A percentile compares a stretch with the other conserved stretches of the same genome.
Evolutionary conservation across 73 alveolate species (phyloP).

Genomic region (Paramecium pentaurelia): DNA sequence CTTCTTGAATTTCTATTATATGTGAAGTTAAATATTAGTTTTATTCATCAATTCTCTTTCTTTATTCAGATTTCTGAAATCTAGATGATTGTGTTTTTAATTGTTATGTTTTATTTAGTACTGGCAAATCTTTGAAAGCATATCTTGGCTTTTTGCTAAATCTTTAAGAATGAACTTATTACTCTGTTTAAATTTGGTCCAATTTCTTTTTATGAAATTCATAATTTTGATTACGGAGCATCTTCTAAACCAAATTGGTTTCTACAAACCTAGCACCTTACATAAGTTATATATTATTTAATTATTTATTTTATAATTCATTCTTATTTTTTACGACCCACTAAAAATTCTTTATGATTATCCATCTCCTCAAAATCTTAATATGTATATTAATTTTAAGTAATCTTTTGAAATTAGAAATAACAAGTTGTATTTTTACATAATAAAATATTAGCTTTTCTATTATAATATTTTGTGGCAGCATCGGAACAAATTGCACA

Average conservation of each 20-base stretch:
- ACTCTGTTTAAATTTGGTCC: neutral
- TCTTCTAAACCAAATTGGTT: slow-evolving; percentile 20
- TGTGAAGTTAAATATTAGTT: neutral
- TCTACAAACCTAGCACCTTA: slow-evolving; percentile 35
- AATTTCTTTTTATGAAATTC: slow-evolving; percentile 19
- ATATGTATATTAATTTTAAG: neutral
- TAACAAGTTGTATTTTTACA: neutral
- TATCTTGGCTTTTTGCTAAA: neutral
- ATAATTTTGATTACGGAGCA: neutral
- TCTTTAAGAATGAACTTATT: neutral
- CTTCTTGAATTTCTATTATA: slow-evolving; percentile 3
- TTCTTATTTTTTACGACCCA: neutral
- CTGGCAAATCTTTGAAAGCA: slow-evolving; percentile 41
- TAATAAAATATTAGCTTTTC: neutral
- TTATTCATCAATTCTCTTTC: slow-evolving; percentile 29
- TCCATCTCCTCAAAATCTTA: neutral
- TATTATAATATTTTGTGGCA: neutral
- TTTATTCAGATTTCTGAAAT: slow-evolving; percentile 13
- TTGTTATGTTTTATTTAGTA: slow-evolving; percentile 5
- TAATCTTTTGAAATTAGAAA: neutral
- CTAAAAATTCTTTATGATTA: neutral
- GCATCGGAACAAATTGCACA: neutral
- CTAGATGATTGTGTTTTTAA: neutral
- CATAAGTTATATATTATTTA: neutral
- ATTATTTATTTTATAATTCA: neutral